A percentile compares a stretch with the other conserved stretches of the same genome.
These are phyloP conservation scores for Pulveroboletus frians DNA, from an alignment of 768 basidiomycete genomes.

Conservation along the genomic window DNA sequence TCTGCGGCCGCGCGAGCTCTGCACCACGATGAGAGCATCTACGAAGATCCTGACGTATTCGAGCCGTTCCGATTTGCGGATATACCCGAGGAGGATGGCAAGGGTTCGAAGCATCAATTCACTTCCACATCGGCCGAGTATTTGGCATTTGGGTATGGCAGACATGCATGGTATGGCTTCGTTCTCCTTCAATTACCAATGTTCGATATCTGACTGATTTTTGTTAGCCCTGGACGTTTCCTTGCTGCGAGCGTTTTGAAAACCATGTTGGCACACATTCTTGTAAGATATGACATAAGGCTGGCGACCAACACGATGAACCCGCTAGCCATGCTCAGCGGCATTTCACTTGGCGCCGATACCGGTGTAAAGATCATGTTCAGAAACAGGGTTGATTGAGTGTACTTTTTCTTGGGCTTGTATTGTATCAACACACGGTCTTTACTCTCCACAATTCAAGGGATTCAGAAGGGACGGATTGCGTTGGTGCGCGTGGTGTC, in stretches of 20 bases:
- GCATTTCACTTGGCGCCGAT: not conserved
- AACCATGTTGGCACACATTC: conserved; percentile 9
- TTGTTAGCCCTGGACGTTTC: conserved; percentile 14
- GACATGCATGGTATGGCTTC: conserved; percentile 11
- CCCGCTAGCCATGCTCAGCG: not conserved
- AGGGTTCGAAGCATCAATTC: conserved; percentile 30
- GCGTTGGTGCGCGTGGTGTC: too few species aligned
- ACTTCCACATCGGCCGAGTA: conserved; percentile 30
- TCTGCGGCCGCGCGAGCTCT: conserved; percentile 18
- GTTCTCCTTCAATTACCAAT: too few species aligned
- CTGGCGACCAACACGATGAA: not conserved
- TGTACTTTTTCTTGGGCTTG: too few species aligned
- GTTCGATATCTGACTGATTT: too few species aligned
- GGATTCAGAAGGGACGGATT: too few species aligned
- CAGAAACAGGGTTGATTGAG: not conserved
- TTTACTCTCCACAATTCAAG: too few species aligned
- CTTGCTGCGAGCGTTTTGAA: conserved; percentile 8
- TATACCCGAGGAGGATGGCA: conserved; percentile 28
- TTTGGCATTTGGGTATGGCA: conserved; percentile 34
- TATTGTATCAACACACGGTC: too few species aligned
- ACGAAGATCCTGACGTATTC: conserved; percentile 28
- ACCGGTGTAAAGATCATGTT: not conserved
- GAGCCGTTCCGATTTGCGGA: conserved; percentile 36
- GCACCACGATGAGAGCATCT: conserved; percentile 23
- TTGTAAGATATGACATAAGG: not conserved